Evolutionary conservation across 495 filamentous ascomycete species (phyloP).

Genomic region (Cercophora scortea): DNA sequence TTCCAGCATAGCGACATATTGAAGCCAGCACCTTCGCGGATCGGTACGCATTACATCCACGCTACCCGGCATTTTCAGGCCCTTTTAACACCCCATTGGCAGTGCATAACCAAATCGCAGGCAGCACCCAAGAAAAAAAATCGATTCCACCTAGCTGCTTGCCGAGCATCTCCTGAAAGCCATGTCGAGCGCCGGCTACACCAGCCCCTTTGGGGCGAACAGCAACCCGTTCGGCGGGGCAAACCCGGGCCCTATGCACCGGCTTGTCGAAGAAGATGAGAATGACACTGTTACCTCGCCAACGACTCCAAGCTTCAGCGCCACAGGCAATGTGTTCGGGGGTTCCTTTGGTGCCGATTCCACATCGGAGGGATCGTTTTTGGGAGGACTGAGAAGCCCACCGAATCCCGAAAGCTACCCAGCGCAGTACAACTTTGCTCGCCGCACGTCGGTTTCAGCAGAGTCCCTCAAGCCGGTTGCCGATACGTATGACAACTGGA

Average conservation of each 20-base stretch:
- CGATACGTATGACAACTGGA: constrained; percentile 79
- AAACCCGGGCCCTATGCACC: constrained; percentile 35
- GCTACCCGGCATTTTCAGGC: too few species aligned
- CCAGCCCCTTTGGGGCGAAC: constrained; percentile 45
- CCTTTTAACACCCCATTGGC: too few species aligned
- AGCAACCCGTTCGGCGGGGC: constrained; percentile 42
- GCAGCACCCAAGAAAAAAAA: too few species aligned
- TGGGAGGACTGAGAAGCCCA: constrained; percentile 27
- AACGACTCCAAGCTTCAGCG: constrained; percentile 42
- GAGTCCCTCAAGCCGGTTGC: constrained; percentile 89
- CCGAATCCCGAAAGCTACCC: constrained; percentile 66
- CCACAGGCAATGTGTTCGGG: constrained; percentile 24
- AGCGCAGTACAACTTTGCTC: constrained; percentile 84
- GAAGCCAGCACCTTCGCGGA: too few species aligned
- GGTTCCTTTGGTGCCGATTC: constrained; percentile 43
- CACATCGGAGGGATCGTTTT: constrained; percentile 25
- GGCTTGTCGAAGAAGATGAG: constrained; percentile 55
- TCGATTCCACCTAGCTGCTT: not conserved
- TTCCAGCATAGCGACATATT: too few species aligned
- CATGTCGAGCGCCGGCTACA: constrained; percentile 47
- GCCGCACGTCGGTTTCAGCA: constrained; percentile 92
- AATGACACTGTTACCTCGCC: constrained; percentile 49
- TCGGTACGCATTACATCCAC: too few species aligned
- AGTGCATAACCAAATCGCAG: too few species aligned
- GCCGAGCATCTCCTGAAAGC: not conserved